Percentiles rank a stretch among this genome's conserved stretches.
These are phyloP conservation scores for Tephrocybe sp. DNA, from an alignment of 768 basidiomycete species.

Conservation along the genomic window DNA sequence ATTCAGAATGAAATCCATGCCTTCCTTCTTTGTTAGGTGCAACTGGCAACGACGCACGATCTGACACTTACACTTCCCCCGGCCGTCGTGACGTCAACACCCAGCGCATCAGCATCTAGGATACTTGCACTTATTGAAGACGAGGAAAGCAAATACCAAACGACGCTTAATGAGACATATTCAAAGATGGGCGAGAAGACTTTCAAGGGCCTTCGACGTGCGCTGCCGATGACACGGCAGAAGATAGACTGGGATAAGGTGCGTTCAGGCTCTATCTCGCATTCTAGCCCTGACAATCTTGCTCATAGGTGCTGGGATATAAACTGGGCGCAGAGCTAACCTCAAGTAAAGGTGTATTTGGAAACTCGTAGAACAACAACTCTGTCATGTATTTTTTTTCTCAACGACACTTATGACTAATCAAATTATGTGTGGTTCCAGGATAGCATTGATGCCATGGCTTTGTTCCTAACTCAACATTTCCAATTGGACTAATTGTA, in stretches of 20 bases:
- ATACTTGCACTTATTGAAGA: constrained; percentile 79
- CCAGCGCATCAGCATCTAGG: constrained; percentile 59
- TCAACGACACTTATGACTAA: too few species aligned
- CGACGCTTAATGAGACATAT: constrained; percentile 78
- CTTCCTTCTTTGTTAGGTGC: too few species aligned
- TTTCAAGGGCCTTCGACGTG: constrained; percentile 88
- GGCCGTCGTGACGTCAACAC: constrained; percentile 51
- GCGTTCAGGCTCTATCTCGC: constrained; percentile 11
- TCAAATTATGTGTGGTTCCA: too few species aligned
- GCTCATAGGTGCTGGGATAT: constrained; percentile 48
- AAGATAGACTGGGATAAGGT: constrained; percentile 98
- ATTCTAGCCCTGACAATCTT: constrained; percentile 2
- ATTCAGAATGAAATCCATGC: neutral
- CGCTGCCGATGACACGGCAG: constrained; percentile 87
- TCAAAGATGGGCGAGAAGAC: constrained; percentile 91
- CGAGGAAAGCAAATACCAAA: constrained; percentile 81
- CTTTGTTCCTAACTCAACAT: too few species aligned
- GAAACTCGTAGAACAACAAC: constrained; percentile 24
- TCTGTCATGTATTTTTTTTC: neutral
- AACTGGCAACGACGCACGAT: constrained; percentile 77
- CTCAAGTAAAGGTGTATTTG: constrained; percentile 60
- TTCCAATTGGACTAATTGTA: too few species aligned
- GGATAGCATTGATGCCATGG: too few species aligned
- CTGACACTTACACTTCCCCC: constrained; percentile 64
- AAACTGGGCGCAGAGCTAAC: constrained; percentile 78